A percentile compares a stretch with the other conserved stretches of the same genome.
Conservation (phyloP, 2,329 filamentous ascomycete genomes). For the Colletotrichum gloeosporioides region DNA sequence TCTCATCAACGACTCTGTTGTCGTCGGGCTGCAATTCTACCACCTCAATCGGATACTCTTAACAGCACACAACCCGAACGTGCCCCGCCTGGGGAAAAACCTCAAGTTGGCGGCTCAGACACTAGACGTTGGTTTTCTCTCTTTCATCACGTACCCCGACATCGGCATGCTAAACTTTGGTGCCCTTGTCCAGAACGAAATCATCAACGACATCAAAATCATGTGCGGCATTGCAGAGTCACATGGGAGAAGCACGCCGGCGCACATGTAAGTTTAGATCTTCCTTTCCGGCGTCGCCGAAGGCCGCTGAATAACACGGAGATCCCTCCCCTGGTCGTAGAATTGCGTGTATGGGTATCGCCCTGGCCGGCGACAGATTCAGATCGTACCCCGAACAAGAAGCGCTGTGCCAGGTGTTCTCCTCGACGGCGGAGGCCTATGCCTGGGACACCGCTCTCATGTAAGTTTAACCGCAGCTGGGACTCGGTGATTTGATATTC, state of each 20-base stretch:
- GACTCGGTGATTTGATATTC: background rate
- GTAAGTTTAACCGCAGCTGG: background rate
- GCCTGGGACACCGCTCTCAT: background rate
- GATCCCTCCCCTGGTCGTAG: background rate
- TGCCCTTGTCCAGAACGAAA: background rate
- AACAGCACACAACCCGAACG: slow-evolving; percentile 31
- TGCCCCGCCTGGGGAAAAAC: slow-evolving; percentile 25
- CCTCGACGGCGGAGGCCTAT: slow-evolving; percentile 26
- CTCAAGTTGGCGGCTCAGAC: background rate
- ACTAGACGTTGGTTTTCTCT: slow-evolving; percentile 24
- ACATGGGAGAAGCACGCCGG: background rate
- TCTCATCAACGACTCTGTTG: slow-evolving; percentile 27
- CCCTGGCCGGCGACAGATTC: slow-evolving; percentile 42
- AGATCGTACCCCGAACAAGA: slow-evolving; percentile 38
- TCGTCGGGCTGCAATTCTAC: slow-evolving; percentile 31
- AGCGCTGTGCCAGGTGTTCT: slow-evolving; percentile 37
- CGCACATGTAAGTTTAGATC: background rate
- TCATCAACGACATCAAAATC: background rate
- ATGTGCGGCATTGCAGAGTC: background rate
- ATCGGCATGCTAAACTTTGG: slow-evolving; percentile 5
- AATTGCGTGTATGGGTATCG: slow-evolving; percentile 30
- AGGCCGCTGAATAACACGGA: background rate
- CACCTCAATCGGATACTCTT: slow-evolving; percentile 31
- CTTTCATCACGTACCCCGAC: background rate
- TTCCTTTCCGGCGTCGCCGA: background rate